A percentile compares a stretch with the other conserved stretches of the same genome.
phyloP scores from a whole-genome alignment of 108 stramenopile species.

The Pseudonitzschia multiseries region DNA sequence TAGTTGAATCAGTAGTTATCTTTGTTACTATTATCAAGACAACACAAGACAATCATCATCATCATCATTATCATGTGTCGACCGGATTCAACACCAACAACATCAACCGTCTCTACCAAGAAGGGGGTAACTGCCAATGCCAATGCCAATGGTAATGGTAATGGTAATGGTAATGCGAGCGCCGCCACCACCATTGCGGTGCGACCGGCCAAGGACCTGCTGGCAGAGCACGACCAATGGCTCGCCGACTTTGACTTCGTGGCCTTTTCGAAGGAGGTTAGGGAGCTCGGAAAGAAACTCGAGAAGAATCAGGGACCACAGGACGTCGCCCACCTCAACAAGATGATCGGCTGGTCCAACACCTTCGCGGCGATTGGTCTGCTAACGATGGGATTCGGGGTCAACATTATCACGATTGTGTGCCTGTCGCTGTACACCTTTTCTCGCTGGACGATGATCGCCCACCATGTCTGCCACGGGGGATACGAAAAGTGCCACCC shows the following conservation, averaged over 20 bases:
- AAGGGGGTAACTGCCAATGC: no score
- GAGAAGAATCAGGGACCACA: conserved; percentile 73
- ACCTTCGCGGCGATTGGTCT: conserved; percentile 68
- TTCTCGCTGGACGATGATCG: conserved; percentile 76
- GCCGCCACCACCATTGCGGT: no score
- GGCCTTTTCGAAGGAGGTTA: conserved; percentile 78
- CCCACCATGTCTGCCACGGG: conserved; percentile 76
- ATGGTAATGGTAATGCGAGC: no score
- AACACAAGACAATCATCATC: no score
- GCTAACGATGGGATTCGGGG: conserved; percentile 49
- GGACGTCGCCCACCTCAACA: conserved; percentile 87
- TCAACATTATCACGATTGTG: conserved; percentile 60
- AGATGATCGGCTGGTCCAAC: conserved; percentile 86
- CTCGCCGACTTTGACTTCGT: conserved; percentile 74
- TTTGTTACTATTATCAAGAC: no score
- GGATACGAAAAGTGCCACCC: conserved; percentile 68
- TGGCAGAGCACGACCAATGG: conserved; percentile 70
- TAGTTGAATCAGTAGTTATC: no score
- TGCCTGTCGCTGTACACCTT: conserved; percentile 61
- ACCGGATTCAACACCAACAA: no score
- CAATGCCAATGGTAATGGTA: no score
- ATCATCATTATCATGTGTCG: no score
- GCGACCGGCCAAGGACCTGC: no score
- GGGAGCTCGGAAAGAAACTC: conserved; percentile 74
- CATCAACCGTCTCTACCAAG: no score